Base-by-base conservation (phyloP, 2,329 filamentous ascomycete genomes). In the Akanthomyces uredinophilus region DNA sequence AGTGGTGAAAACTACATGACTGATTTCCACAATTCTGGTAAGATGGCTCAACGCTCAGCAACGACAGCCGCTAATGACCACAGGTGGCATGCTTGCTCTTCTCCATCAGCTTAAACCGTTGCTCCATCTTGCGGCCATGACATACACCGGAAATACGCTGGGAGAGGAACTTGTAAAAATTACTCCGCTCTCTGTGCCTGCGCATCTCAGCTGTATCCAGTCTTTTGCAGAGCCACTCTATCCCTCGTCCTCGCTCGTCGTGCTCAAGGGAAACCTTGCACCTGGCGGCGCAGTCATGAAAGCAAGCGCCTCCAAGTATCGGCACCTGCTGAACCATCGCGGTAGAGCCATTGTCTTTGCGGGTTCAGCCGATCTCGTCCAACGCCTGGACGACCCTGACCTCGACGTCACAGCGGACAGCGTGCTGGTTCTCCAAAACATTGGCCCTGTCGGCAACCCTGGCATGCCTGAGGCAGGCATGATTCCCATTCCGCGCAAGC, bases 381-480 rank as follows among this genome's bases (percentile, higher is more conserved):
- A 79, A 22, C 88, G 92, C 8, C 76, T 84, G 32, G 82, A 84
- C 62, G 75, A 77, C 47, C 77, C 78, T 0, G 68, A 72, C 32
- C 85, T 96, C 62, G 88, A 91, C 35, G 85, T 96, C 1, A 71
- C 71, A 0, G 66, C 72, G 0, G 73, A 81, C 46, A 79, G 77
- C 50, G 92, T 96, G 10, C 80, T 96, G 0, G 87, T 97, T 4
- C 87, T 97, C 29, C 87, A 92, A 65, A 93, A 92, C 65, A 94
- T 97, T 70, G 93, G 93, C 0, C 93, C 92, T 0, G 91, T 95
- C 59, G 92, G 92, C 22, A 92, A 91, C 2, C 93, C 93, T 0
- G 93, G 93, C 14, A 97, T 97, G 93, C 93, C 92, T 1, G 93
- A 97, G 74, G 92, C 95, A 61, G 82, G 82, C 0, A 71, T 84